Conservation (phyloP, 1,284 basidiomycete species). For the Pyrrhoderma lamaoense region DNA sequence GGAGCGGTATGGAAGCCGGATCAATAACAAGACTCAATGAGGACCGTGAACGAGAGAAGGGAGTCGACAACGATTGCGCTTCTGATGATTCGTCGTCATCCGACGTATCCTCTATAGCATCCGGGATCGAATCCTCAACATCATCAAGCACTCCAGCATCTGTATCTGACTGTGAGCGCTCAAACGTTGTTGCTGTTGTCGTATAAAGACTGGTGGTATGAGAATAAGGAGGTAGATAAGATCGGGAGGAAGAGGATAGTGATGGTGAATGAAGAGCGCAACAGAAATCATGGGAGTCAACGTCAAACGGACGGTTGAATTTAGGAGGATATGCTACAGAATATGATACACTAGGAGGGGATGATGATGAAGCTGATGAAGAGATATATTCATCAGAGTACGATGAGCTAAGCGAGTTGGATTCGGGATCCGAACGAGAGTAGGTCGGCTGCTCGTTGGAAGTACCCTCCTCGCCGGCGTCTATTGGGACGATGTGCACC, state of each 20-base stretch:
- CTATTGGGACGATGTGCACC: slow-evolving; percentile 17
- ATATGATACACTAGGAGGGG: slow-evolving; percentile 38
- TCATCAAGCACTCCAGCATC: slow-evolving; percentile 50
- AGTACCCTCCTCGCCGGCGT: slow-evolving; percentile 32
- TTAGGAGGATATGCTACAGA: slow-evolving; percentile 18
- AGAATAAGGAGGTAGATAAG: slow-evolving; percentile 23
- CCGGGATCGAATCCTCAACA: slow-evolving; percentile 47
- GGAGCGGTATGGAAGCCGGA: slow-evolving; percentile 42
- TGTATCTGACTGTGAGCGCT: neutral
- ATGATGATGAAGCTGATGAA: slow-evolving; percentile 30
- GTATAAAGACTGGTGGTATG: too few relatives aligned
- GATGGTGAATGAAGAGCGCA: slow-evolving; percentile 41
- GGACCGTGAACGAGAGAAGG: slow-evolving; percentile 30
- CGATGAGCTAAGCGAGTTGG: slow-evolving; percentile 41
- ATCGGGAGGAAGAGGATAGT: slow-evolving; percentile 27
- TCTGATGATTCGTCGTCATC: slow-evolving; percentile 51
- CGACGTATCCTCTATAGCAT: slow-evolving; percentile 73
- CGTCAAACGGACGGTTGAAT: slow-evolving; percentile 8
- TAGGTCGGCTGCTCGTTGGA: slow-evolving; percentile 23
- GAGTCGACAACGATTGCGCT: slow-evolving; percentile 61
- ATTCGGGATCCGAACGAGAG: slow-evolving; percentile 34
- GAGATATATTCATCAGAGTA: slow-evolving; percentile 52
- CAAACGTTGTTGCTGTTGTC: too few relatives aligned
- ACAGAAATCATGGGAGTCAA: slow-evolving; percentile 13
- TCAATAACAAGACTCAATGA: slow-evolving; percentile 45